Base-by-base conservation (phyloP, 2,329 filamentous ascomycete species). In the Coniochaeta ligniaria region DNA sequence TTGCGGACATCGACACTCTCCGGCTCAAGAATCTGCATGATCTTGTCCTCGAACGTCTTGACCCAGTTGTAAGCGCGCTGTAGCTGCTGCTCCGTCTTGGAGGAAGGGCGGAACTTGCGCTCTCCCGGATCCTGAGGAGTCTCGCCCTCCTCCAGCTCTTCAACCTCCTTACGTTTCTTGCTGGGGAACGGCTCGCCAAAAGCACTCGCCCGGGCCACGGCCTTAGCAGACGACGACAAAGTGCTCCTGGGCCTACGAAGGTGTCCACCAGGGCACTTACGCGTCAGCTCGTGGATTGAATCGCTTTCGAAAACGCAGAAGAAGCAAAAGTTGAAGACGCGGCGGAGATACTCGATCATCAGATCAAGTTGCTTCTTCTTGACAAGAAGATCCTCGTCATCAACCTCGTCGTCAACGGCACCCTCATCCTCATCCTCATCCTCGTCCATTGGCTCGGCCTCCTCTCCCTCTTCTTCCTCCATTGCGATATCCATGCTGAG, bases 251-350 rank as follows among this genome's bases (percentile, higher is more conserved):
- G 95, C 57, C 95, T 88, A 64, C 95, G 91, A 63, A 99, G 85
- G 79, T 99, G 95, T n/a, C 95, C 95, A 47, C 95, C 95, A 28
- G 95, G 92, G 68, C 95, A 99, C 76, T 99, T 98, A 62, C 95
- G 87, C 45, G 91, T 93, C 66, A 99, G 81, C 76, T 99, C 95
- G 70, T 99, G 95, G 24, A 98, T 88, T 0, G 94, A 98, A 74
- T 99, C 95, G 70, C 92, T 95, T 76, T 99, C 95, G 67, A 99
- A 98, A 6, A 99, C 96, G 73, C 95, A 99, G 79, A 98, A 99
- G 80, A 99, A 97, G 79, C 95, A 99, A 77, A 99, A 98, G 76
- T 95, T 97, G 82, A 96, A 96, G 59, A 99, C 95, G 17, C 95
- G 88, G 59, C 95, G 92, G 62, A 99, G 83, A 73, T 99, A 99